A percentile compares a stretch with the other conserved stretches of the same genome.
Conservation (phyloP, 176 grass and related monocot species). For the Chrysopogon serrulatus region DNA sequence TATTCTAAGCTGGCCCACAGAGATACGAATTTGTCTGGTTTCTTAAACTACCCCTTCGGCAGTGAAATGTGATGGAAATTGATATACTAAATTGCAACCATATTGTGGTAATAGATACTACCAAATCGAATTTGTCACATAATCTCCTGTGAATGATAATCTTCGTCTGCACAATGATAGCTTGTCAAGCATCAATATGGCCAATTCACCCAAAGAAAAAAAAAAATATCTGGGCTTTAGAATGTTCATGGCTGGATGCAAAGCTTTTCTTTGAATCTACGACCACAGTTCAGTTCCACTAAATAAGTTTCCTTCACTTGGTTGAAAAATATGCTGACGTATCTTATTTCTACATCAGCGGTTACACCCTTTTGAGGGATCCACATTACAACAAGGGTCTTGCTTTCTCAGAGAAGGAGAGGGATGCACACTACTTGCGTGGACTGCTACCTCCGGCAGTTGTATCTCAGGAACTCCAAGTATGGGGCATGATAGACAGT, state of each 20-base stretch:
- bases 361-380: constrained; percentile 86
- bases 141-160: not conserved
- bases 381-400: constrained; percentile 95
- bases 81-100: not conserved
- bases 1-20: constrained; percentile 36
- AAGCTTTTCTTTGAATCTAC: not conserved
- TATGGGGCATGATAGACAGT: constrained; percentile 9
- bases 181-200: not conserved
- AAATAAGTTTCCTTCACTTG: not conserved
- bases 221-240: not conserved
- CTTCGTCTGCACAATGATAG: not conserved
- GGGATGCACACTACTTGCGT: constrained; percentile 89
- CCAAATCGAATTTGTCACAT: not conserved
- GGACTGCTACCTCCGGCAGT: constrained; percentile 89
- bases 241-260: not conserved
- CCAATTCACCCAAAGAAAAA: not conserved
- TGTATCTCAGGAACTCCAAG: constrained; percentile 76
- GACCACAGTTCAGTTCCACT: not conserved
- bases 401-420: constrained; percentile 73
- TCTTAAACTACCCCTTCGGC: constrained; percentile 18
- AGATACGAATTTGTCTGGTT: constrained; percentile 26
- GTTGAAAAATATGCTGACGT: constrained; percentile 29
- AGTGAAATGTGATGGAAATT: constrained; percentile 8
- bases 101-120: not conserved
- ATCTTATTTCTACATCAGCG: constrained; percentile 44